A percentile compares a stretch with the other conserved stretches of the same genome.
These are phyloP conservation scores for Collybiopsis luxurians DNA, from an alignment of 768 basidiomycete species.

Conservation along the genomic window DNA sequence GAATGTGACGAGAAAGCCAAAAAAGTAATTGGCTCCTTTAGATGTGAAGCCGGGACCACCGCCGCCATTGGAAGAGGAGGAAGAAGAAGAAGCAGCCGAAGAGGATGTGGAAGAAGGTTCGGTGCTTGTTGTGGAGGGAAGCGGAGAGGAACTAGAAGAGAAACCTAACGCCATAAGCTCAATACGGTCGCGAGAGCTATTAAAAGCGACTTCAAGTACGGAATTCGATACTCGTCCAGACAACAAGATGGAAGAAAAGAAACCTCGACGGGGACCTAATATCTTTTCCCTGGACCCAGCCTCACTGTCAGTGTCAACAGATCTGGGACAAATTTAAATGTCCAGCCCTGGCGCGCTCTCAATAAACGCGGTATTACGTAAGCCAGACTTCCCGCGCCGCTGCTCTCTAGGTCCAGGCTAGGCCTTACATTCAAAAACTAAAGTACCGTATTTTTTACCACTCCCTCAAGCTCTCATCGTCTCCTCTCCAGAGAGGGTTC, in stretches of 20 bases:
- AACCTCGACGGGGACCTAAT: too few species aligned
- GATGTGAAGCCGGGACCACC: conserved; percentile 4
- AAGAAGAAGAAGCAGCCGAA: neutral
- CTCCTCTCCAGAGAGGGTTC: conserved; percentile 54
- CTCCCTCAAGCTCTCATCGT: conserved; percentile 51
- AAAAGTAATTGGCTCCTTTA: conserved; percentile 45
- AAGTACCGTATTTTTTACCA: conserved; percentile 34
- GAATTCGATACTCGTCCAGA: too few species aligned
- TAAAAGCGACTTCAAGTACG: too few species aligned
- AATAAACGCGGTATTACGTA: too few species aligned
- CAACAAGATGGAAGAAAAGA: too few species aligned
- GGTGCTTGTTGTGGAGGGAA: neutral
- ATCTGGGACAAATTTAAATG: too few species aligned
- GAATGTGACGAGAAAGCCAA: conserved; percentile 51
- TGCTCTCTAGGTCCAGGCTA: too few species aligned
- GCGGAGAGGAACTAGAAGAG: too few species aligned
- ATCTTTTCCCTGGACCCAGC: too few species aligned
- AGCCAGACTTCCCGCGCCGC: neutral
- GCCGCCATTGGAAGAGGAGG: neutral
- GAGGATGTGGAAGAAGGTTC: neutral
- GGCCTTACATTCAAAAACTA: neutral
- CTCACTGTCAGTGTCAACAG: too few species aligned
- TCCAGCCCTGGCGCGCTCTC: too few species aligned
- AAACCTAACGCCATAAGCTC: neutral
- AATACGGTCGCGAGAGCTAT: neutral